Percentiles rank a stretch among this genome's conserved stretches.
Conservation (phyloP, 257 asterid species). For the Capsicum chinense region DNA sequence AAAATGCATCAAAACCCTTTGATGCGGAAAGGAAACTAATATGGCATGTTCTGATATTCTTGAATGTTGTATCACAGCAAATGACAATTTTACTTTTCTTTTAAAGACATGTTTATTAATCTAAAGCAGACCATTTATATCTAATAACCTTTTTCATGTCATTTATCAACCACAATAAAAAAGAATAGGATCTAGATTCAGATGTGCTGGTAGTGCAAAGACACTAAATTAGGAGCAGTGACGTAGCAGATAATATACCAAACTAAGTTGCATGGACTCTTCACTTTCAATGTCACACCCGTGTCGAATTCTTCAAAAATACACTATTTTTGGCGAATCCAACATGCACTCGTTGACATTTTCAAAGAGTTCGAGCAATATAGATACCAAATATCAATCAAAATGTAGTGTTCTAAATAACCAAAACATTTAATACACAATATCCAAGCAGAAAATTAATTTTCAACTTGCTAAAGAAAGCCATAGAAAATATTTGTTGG, state of each 20-base stretch:
- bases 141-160: not conserved
- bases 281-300: too few relatives aligned
- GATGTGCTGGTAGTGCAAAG: conserved; percentile 20
- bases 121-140: conserved; percentile 16
- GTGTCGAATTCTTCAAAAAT: too few relatives aligned
- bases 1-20: conserved; percentile 8
- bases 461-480: not conserved
- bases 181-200: conserved; percentile 12
- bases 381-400: not conserved
- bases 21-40: not conserved
- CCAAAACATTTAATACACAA: not conserved
- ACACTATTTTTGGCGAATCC: too few relatives aligned
- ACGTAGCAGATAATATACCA: not conserved
- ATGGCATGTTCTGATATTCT: not conserved
- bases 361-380: too few relatives aligned
- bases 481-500: not conserved
- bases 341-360: too few relatives aligned
- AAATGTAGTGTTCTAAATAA: not conserved
- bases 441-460: not conserved
- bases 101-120: not conserved
- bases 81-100: not conserved
- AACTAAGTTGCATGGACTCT: too few relatives aligned
- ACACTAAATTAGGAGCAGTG: not conserved
- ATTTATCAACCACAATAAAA: conserved; percentile 8
- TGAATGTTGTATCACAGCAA: conserved; percentile 12